Conservation (phyloP, 768 basidiomycete genomes). For the Boletus sp. region DNA sequence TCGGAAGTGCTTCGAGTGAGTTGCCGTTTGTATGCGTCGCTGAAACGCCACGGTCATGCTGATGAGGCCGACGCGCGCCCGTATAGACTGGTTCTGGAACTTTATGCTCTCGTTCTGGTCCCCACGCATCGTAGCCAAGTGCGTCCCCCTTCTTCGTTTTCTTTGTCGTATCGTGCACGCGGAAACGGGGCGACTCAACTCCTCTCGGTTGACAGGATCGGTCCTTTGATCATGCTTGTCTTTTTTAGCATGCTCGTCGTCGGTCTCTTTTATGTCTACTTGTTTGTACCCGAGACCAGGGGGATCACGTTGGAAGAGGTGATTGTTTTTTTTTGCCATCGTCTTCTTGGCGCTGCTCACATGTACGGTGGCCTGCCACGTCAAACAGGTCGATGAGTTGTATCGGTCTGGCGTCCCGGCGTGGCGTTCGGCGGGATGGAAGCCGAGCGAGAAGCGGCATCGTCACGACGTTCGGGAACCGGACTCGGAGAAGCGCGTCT, state of each 20-base stretch:
- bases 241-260: constrained; percentile 74
- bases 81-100: constrained; percentile 66
- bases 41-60: background rate
- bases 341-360: background rate
- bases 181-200: background rate
- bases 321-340: background rate
- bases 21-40: background rate
- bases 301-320: constrained; percentile 75
- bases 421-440: constrained; percentile 65
- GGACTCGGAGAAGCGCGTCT: constrained; percentile 22
- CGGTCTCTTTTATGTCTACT: constrained; percentile 69
- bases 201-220: constrained; percentile 43
- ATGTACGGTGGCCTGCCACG: background rate
- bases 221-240: constrained; percentile 71
- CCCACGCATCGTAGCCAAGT: constrained; percentile 61
- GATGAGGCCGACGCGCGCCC: background rate
- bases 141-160: constrained; percentile 12
- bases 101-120: constrained; percentile 73
- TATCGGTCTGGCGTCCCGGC: constrained; percentile 66
- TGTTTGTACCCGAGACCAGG: constrained; percentile 80
- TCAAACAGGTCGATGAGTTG: constrained; percentile 68
- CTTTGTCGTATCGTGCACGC: no score
- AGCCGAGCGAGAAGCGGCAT: constrained; percentile 43
- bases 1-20: constrained; percentile 60
- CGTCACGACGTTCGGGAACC: constrained; percentile 15